These are phyloP conservation scores for Fusarium ambrosium DNA, from an alignment of 2,329 filamentous ascomycete genomes.

Conservation along the genomic window DNA sequence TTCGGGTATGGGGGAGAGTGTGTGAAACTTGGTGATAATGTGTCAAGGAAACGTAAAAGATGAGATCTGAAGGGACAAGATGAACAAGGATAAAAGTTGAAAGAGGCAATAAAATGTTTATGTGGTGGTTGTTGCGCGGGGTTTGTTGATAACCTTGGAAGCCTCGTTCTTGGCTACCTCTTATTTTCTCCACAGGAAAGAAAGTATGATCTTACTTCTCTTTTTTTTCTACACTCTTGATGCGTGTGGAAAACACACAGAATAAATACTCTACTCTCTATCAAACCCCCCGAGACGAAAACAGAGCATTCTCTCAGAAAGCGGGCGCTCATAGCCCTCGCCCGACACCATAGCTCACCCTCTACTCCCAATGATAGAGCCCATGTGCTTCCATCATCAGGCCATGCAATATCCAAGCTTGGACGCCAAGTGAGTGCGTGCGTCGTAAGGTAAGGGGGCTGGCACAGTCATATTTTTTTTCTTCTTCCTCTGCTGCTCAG, in stretches of 20 bases:
- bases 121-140: conserved; percentile 26
- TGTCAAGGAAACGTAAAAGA: conserved; percentile 4
- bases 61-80: neutral
- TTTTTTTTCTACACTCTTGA: neutral
- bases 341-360: neutral
- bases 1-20: neutral
- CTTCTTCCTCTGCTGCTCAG: no score
- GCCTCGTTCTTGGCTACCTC: conserved; percentile 22
- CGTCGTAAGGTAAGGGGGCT: conserved; percentile 14
- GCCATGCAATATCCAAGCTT: conserved; percentile 43
- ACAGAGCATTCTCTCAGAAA: neutral
- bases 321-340: neutral
- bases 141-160: conserved; percentile 34
- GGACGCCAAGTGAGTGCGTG: conserved; percentile 42
- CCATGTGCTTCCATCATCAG: conserved; percentile 44
- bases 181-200: conserved; percentile 40
- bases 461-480: conserved; percentile 4
- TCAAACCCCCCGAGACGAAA: neutral
- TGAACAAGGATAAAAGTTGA: conserved; percentile 5
- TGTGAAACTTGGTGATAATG: conserved; percentile 3
- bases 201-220: conserved; percentile 6
- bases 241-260: neutral
- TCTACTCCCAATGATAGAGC: conserved; percentile 25
- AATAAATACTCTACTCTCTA: conserved; percentile 1
- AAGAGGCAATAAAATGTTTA: neutral